phyloP scores from a whole-genome alignment of 371 early-diverging fungal species.

The Mortierella sp. region DNA sequence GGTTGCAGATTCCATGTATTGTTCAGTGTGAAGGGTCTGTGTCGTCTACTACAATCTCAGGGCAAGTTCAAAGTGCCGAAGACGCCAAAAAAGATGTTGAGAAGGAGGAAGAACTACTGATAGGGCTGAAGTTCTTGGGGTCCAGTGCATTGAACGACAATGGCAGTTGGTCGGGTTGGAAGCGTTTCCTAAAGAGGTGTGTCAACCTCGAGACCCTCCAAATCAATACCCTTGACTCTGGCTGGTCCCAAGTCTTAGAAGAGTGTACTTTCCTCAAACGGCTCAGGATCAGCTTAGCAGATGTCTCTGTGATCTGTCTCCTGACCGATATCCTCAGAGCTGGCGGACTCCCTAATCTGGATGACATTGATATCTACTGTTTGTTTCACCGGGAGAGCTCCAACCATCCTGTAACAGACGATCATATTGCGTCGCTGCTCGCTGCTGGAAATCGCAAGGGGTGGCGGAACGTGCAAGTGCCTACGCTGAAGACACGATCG shows the following conservation, averaged over 20 bases:
- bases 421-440: neutral
- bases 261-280: neutral
- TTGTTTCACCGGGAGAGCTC: no score
- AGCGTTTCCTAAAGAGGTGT: neutral
- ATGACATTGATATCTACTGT: neutral
- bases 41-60: no score
- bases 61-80: neutral
- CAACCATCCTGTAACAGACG: neutral
- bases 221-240: neutral
- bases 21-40: no score
- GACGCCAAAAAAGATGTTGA: neutral
- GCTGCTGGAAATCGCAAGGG: neutral
- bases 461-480: neutral
- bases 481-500: neutral
- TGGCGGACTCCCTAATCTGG: neutral
- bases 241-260: neutral
- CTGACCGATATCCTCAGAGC: neutral
- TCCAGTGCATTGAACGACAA: neutral
- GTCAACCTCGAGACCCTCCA: neutral
- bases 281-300: neutral
- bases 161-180: neutral
- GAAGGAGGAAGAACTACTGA: neutral
- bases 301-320: neutral
- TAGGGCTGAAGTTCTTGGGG: neutral
- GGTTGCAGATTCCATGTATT: no score